These are phyloP conservation scores for Ottelia alismoides DNA, from an alignment of 106 monocot genomes.

Conservation along the genomic window DNA sequence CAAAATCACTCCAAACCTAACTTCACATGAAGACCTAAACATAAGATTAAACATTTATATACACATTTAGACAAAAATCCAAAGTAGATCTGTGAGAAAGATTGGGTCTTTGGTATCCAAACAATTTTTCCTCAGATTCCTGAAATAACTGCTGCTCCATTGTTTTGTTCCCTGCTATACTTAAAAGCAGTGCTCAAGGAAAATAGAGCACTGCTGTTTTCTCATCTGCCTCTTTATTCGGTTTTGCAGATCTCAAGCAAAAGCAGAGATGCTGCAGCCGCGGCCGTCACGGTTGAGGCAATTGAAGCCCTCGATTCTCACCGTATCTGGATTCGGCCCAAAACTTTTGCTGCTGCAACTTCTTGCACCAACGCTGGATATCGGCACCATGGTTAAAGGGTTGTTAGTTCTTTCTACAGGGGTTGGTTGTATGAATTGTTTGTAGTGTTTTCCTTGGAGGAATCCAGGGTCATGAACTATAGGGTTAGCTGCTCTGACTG, in stretches of 20 bases:
- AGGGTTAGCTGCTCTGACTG: slow-evolving; percentile 44
- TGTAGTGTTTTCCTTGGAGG: slow-evolving; percentile 13
- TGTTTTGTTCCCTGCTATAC: too few relatives aligned
- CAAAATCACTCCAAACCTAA: too few relatives aligned
- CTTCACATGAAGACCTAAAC: too few relatives aligned
- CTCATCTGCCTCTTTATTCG: too few relatives aligned
- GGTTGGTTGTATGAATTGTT: background rate
- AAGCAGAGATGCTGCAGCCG: slow-evolving; percentile 13
- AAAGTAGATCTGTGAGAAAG: too few relatives aligned
- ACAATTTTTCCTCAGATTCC: too few relatives aligned
- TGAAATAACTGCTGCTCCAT: too few relatives aligned
- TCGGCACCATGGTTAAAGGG: background rate
- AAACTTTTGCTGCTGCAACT: slow-evolving; percentile 6
- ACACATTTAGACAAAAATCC: too few relatives aligned
- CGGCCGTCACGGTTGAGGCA: slow-evolving; percentile 6
- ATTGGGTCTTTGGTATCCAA: too few relatives aligned
- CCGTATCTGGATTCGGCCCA: slow-evolving; percentile 11
- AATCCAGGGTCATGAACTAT: slow-evolving; percentile 58
- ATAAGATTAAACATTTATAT: too few relatives aligned
- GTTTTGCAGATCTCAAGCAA: slow-evolving; percentile 8
- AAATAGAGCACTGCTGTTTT: too few relatives aligned
- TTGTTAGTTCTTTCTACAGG: background rate
- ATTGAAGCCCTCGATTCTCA: slow-evolving; percentile 22
- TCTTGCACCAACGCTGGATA: background rate
- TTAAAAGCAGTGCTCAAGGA: too few relatives aligned